Evolutionary conservation across 2,329 filamentous ascomycete genomes (phyloP), one percentile per base, ranked within the genome.

Genomic region (Aspergillus tanneri): DNA sequence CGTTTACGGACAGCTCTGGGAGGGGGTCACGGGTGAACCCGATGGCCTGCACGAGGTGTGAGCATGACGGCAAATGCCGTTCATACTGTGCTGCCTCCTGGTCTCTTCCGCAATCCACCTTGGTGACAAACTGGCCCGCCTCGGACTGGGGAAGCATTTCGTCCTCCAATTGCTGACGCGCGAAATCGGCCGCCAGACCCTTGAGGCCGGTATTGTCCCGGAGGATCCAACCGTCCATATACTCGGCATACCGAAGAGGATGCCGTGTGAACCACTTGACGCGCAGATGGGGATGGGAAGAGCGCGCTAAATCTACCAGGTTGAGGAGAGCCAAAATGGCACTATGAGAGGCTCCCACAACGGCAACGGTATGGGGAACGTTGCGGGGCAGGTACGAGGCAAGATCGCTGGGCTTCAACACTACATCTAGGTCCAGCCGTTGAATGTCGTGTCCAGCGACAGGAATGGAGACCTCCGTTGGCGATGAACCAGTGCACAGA

Each of bases 181-280:
- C 83, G 72, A 82, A 86, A 4, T 74, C 70, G 0, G 82, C 82
- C 0, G 80, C 81, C 28, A 75, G 70, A 16, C 83, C 82, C 63
- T 86, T 85, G 22, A 86, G 71, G 3, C 83, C 83, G 0, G 82
- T 85, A 64, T 85, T 86, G 60, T 86, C 83, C 45, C 79, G 76
- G 21, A 83, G 65, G 50, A 85, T 84, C 81, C 82, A 85, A 48
- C 79, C 80, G 52, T 83, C 81, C 66, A 74, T 80, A 61, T 77
- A 80, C 57, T 81, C 77, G 12, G 83, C 83, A 53, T 85, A 86
- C 19, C 79, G 77, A 8, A 85, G 72, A 1, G 74, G 66, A 55
- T 82, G 78, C n/a, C 83, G 74, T 23, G 71, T 82, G 65, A 85
- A 83, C 82, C 82, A 85, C 57, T 78, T 80, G 45, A 85, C 72